Percentiles rank a stretch among this genome's conserved stretches.
Conservation (phyloP, 768 basidiomycete species). For the Hirschioporus abietinus region DNA sequence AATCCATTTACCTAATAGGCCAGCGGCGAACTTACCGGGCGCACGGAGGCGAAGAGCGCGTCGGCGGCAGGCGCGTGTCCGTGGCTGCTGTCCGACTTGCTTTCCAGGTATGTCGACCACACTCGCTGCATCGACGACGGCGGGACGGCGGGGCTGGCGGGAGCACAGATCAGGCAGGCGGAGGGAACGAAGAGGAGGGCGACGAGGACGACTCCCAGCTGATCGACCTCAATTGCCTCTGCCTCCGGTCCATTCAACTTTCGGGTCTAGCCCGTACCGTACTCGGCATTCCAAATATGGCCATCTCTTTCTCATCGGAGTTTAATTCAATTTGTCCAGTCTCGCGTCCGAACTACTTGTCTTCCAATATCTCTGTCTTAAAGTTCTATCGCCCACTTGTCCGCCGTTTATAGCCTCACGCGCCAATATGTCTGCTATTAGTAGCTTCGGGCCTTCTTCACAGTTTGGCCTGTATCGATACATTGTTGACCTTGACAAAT, state of each 20-base stretch:
- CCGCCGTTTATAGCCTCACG: too few relatives aligned
- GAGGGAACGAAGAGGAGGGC: neutral
- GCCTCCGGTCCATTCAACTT: neutral
- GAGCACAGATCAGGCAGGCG: too few relatives aligned
- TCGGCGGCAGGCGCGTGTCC: slow-evolving; percentile 6
- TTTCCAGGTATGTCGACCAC: slow-evolving; percentile 49
- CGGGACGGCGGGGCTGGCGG: neutral
- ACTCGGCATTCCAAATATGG: neutral
- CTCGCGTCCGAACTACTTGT: too few relatives aligned
- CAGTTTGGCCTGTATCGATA: too few relatives aligned
- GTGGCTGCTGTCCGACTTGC: slow-evolving; percentile 14
- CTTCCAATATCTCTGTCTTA: too few relatives aligned
- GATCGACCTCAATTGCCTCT: neutral
- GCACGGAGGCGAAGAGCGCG: neutral
- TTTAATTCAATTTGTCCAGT: neutral
- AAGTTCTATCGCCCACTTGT: too few relatives aligned
- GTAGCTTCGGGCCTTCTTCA: too few relatives aligned
- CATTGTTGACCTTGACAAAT: too few relatives aligned
- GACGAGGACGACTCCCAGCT: neutral
- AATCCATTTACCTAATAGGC: slow-evolving; percentile 1
- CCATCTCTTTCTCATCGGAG: neutral
- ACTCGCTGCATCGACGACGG: slow-evolving; percentile 41
- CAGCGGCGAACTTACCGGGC: slow-evolving; percentile 7
- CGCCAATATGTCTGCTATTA: too few relatives aligned
- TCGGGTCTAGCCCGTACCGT: neutral